Evolutionary conservation across 352 stramenopile species (phyloP).

Genomic region (Pythium brachiatum): DNA sequence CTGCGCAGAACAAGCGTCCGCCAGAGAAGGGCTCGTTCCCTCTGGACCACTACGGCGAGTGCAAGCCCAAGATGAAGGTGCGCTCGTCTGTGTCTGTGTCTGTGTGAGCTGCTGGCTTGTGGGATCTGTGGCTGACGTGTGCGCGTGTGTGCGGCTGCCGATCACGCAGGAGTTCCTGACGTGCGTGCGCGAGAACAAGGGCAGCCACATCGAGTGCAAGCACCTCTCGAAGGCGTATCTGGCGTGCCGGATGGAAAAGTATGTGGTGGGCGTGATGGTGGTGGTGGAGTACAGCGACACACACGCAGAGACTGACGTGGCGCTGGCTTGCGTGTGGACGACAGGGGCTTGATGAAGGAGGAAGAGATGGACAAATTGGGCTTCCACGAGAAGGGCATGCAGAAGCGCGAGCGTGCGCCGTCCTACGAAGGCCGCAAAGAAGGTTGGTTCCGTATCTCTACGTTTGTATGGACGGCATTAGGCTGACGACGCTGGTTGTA

Average conservation of each 20-base stretch:
- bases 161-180: conserved; percentile 62
- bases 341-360: conserved; percentile 78
- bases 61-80: conserved; percentile 85
- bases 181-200: conserved; percentile 80
- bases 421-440: conserved; percentile 72
- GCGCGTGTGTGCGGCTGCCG: background rate
- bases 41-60: conserved; percentile 89
- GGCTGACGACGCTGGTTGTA: background rate
- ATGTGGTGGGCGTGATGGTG: background rate
- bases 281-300: background rate
- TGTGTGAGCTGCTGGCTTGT: too few species aligned
- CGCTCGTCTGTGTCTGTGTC: conserved; percentile 3
- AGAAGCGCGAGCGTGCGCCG: conserved; percentile 42
- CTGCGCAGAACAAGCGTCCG: conserved; percentile 67
- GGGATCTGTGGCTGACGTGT: background rate
- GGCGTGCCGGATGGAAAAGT: conserved; percentile 90
- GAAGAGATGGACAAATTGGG: conserved; percentile 83
- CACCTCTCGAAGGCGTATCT: conserved; percentile 85
- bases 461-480: background rate
- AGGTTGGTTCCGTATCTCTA: conserved; percentile 24
- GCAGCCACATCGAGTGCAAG: conserved; percentile 90
- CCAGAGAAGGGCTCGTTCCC: conserved; percentile 91
- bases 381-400: conserved; percentile 81
- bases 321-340: background rate
- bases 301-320: background rate